These are phyloP conservation scores for Ambrosia artemisiifolia DNA, from an alignment of 129 eudicot species.

Conservation along the genomic window DNA sequence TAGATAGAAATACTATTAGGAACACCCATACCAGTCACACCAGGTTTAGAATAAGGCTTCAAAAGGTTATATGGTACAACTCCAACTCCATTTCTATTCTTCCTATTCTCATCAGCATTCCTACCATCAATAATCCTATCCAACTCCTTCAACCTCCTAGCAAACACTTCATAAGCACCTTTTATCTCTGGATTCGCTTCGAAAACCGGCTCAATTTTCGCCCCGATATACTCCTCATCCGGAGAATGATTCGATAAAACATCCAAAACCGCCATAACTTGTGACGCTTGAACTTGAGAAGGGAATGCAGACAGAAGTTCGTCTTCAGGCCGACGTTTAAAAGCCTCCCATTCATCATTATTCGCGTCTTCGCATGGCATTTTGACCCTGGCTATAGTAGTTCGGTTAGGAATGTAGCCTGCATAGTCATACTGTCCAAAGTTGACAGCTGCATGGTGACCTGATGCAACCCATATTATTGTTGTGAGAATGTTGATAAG, in stretches of 20 bases:
- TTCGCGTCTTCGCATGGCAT: constrained; percentile 81
- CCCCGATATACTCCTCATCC: constrained; percentile 86
- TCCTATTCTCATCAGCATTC: constrained; percentile 43
- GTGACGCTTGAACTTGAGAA: constrained; percentile 68
- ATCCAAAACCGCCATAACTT: constrained; percentile 72
- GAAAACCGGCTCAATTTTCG: constrained; percentile 38
- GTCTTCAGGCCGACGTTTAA: constrained; percentile 52
- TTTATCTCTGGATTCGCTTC: constrained; percentile 48
- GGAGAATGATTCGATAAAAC: constrained; percentile 76
- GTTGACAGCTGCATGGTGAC: constrained; percentile 91
- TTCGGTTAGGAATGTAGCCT: constrained; percentile 78
- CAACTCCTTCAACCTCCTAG: constrained; percentile 54
- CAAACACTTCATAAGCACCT: constrained; percentile 52
- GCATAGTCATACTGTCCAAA: constrained; percentile 84
- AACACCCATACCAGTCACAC: constrained; percentile 76
- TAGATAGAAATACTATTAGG: constrained; percentile 87
- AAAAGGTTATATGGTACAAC: constrained; percentile 64
- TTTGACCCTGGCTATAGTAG: constrained; percentile 60
- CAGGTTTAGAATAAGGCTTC: constrained; percentile 73
- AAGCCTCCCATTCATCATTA: constrained; percentile 44
- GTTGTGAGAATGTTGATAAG: constrained; percentile 54
- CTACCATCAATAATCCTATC: constrained; percentile 60
- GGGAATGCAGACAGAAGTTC: constrained; percentile 59
- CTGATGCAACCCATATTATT: constrained; percentile 78
- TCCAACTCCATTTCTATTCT: constrained; percentile 80